Evolutionary conservation across 2,329 filamentous ascomycete genomes (phyloP).

Genomic region (Lecanosticta acicola): DNA sequence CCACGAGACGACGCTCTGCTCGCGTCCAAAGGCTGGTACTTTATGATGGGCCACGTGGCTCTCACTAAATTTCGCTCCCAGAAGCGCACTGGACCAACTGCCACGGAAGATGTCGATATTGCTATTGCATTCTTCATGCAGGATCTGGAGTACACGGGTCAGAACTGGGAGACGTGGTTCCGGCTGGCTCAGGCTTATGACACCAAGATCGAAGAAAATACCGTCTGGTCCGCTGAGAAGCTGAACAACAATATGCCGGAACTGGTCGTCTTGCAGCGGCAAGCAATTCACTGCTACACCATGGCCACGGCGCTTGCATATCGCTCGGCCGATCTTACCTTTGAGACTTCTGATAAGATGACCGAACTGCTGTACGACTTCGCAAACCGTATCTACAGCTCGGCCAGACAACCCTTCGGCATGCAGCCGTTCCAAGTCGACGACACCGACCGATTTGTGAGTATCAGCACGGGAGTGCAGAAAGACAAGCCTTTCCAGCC

Average conservation of each 20-base stretch:
- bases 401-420: conserved; percentile 60
- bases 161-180: conserved; percentile 88
- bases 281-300: conserved; percentile 71
- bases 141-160: conserved; percentile 74
- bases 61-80: conserved; percentile 78
- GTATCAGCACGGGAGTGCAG: conserved; percentile 39
- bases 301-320: conserved; percentile 62
- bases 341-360: conserved; percentile 52
- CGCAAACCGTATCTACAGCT: conserved; percentile 62
- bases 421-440: conserved; percentile 62
- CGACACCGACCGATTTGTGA: conserved; percentile 55
- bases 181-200: conserved; percentile 81
- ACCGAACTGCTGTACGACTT: conserved; percentile 65
- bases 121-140: conserved; percentile 73
- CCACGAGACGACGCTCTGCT: conserved; percentile 59
- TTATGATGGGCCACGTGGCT: conserved; percentile 80
- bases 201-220: conserved; percentile 77
- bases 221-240: conserved; percentile 85
- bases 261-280: conserved; percentile 68
- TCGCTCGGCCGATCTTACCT: conserved; percentile 49
- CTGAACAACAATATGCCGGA: conserved; percentile 77
- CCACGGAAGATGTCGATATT: conserved; percentile 77
- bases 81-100: conserved; percentile 66
- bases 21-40: conserved; percentile 85
- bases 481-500: conserved; percentile 57